Conservation (phyloP, 805 yeast genomes). For the Hanseniaspora occidentalis region DNA sequence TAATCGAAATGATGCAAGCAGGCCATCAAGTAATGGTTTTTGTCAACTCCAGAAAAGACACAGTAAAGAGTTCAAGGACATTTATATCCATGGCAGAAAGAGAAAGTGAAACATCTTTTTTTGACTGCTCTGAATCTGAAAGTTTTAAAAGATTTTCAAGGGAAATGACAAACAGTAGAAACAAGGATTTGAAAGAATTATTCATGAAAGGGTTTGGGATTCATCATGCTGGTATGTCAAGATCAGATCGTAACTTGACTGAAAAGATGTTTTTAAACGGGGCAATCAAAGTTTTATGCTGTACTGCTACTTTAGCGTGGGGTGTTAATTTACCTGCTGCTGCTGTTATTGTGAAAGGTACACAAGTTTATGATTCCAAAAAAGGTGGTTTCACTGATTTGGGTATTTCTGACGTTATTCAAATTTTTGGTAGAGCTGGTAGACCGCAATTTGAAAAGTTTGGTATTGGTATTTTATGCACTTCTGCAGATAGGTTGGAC, state of each 20-base stretch:
- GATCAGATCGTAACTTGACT: conserved; percentile 79
- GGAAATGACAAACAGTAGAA: conserved; percentile 62
- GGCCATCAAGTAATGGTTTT: conserved; percentile 94
- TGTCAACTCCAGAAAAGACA: conserved; percentile 92
- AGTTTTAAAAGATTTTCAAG: conserved; percentile 34
- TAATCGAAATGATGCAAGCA: conserved; percentile 47
- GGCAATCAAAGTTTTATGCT: conserved; percentile 76
- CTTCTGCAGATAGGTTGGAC: conserved; percentile 68
- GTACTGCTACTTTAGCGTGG: conserved; percentile 99
- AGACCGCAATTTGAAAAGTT: conserved; percentile 89
- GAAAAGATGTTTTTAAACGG: conserved; percentile 82
- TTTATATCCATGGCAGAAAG: conserved; percentile 57
- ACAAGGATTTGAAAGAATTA: conserved; percentile 69
- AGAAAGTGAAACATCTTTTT: conserved; percentile 11
- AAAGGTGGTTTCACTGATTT: conserved; percentile 90
- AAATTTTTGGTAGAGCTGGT: conserved; percentile 98
- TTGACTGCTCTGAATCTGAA: conserved; percentile 41
- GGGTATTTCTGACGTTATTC: conserved; percentile 94
- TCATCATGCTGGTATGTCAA: conserved; percentile 95
- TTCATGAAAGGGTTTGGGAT: conserved; percentile 77
- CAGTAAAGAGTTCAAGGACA: conserved; percentile 67
- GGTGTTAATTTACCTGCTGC: conserved; percentile 99
- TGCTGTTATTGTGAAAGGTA: conserved; percentile 91
- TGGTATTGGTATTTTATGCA: conserved; percentile 88
- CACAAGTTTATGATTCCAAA: conserved; percentile 88